These are phyloP conservation scores for Erigeron philadelphicus DNA, from an alignment of 140 eudicot genomes.

Conservation along the genomic window DNA sequence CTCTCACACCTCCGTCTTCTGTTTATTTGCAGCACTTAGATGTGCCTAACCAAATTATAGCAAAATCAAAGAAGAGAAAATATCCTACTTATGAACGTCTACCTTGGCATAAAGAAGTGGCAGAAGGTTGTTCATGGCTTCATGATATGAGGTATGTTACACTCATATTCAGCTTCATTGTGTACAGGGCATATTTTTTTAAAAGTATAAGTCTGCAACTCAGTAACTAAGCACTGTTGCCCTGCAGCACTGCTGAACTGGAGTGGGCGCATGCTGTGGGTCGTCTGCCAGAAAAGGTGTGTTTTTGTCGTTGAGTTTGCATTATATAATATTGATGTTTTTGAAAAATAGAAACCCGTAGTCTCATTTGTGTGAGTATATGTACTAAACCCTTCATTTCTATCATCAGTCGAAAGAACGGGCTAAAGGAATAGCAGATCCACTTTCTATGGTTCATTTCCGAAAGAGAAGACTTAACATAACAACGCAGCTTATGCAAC, in stretches of 20 bases:
- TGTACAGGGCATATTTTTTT: neutral
- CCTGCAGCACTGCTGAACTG: slow-evolving; percentile 43
- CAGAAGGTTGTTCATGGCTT: slow-evolving; percentile 35
- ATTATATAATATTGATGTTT: neutral
- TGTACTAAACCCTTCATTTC: slow-evolving; percentile 11
- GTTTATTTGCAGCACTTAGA: slow-evolving; percentile 23
- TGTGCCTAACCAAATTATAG: slow-evolving; percentile 25
- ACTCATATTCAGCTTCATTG: too few species aligned
- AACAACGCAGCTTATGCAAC: slow-evolving; percentile 75
- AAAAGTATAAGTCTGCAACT: neutral
- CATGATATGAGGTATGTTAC: slow-evolving; percentile 45
- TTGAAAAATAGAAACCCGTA: neutral
- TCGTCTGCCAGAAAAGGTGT: slow-evolving; percentile 52
- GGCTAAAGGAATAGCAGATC: slow-evolving; percentile 23
- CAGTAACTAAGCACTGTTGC: slow-evolving; percentile 7
- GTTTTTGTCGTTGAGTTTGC: slow-evolving; percentile 13
- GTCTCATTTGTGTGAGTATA: neutral
- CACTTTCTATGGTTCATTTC: slow-evolving; percentile 24
- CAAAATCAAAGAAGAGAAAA: slow-evolving; percentile 64
- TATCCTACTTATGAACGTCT: slow-evolving; percentile 31
- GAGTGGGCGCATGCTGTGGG: slow-evolving; percentile 55
- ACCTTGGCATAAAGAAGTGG: slow-evolving; percentile 64
- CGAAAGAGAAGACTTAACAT: slow-evolving; percentile 47
- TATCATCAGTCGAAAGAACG: slow-evolving; percentile 38
- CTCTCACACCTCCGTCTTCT: slow-evolving; percentile 24